phyloP scores from a whole-genome alignment of 2,329 filamentous ascomycete genomes.

The Aspergillus fumigatus region DNA sequence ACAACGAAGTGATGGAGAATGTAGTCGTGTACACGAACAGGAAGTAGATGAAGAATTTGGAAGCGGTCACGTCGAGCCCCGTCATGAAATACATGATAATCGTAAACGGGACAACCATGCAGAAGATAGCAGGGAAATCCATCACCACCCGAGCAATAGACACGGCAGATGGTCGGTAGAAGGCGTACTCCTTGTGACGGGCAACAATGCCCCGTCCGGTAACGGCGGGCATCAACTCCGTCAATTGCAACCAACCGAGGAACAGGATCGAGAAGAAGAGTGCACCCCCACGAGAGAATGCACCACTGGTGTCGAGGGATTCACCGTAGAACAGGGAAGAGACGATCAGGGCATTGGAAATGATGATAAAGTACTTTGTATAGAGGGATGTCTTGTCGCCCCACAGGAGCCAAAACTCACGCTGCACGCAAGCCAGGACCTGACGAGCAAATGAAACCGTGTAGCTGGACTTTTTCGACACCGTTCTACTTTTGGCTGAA shows the following conservation, averaged over 20 bases:
- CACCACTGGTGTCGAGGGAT: constrained; percentile 54
- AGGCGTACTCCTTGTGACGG: constrained; percentile 64
- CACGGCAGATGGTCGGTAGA: constrained; percentile 65
- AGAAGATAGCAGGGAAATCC: constrained; percentile 58
- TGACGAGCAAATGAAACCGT: constrained; percentile 71
- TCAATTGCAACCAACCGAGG: constrained; percentile 67
- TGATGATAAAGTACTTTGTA: constrained; percentile 75
- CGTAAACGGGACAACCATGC: constrained; percentile 56
- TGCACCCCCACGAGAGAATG: constrained; percentile 60
- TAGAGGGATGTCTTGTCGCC: constrained; percentile 71
- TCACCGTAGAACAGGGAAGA: constrained; percentile 74
- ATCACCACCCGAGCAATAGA: constrained; percentile 57
- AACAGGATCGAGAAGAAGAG: constrained; percentile 65
- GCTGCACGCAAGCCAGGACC: constrained; percentile 56
- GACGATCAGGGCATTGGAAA: constrained; percentile 70
- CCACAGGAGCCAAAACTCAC: constrained; percentile 74
- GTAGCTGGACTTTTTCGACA: constrained; percentile 66
- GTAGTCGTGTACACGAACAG: constrained; percentile 61
- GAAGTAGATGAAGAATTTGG: constrained; percentile 64
- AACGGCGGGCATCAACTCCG: constrained; percentile 74
- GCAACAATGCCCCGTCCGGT: constrained; percentile 65
- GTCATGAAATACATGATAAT: constrained; percentile 65
- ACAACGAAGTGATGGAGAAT: constrained; percentile 59
- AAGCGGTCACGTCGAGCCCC: constrained; percentile 53
- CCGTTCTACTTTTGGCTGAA: constrained; percentile 56